Base-by-base conservation (phyloP, 2,329 filamentous ascomycete species). In the Rhexocercosporidium sp. region DNA sequence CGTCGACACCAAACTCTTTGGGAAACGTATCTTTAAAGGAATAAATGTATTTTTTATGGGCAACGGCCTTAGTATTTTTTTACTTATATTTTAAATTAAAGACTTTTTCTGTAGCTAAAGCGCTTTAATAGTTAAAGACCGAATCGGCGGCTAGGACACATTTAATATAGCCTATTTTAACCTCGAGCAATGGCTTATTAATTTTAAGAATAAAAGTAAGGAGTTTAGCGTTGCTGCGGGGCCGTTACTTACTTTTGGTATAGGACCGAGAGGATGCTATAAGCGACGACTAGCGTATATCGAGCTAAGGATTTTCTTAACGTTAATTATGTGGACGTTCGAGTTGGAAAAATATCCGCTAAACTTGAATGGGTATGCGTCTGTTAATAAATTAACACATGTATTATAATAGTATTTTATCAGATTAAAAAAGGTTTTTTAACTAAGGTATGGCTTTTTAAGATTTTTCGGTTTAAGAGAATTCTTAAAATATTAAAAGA, bases 251-350 rank as follows among this genome's bases (percentile, higher is more conserved):
- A 71, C 77, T 0, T 82, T 82, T 69, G 78, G 79, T 0, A 53
- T 75, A 5, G 81, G 81, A 0, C 74, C 77, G 2, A 70, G 81
- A 1, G 77, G 77, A 1, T 82, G 81, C 62, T 82, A 77, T 57
- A 80, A 81, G 0, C 76, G 75, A 63, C 77, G 72, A 69, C 66
- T 82, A 66, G 81, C 78, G 1, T 75, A 79, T 39, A 47, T 80
- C 44, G 73, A 80, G 68, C 39, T 82, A 68, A 73, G 75, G 39
- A 37, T 68, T 9, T 39, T 70, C 6, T 9, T 68, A 16, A 62
- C 60, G 11, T 51, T 70, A 29, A 47, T 70, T 14, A 25, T 70
- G 25, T 70, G 68, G 68, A 64, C 18, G 14, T 70, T 70, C 59
- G 51, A 63, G 27, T 57, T 69, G 22, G 25, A 65, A 18, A 62